Percentiles rank a stretch among this genome's conserved stretches.
Conservation (phyloP, 768 basidiomycete genomes). For the Hirschioporus abietinus region DNA sequence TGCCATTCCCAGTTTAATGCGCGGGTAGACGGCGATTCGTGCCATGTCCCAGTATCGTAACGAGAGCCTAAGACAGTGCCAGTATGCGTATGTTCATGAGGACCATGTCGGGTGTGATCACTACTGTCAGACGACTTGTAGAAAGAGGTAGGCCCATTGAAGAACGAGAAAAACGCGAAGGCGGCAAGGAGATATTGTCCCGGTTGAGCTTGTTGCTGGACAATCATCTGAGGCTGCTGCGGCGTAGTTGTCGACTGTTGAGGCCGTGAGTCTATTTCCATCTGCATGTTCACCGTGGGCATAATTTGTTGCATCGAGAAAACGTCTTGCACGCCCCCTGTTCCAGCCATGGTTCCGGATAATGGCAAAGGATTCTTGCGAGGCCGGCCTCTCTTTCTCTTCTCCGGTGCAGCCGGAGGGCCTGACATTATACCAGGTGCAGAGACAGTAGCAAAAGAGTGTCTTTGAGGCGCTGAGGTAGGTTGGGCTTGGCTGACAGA, state of each 20-base stretch:
- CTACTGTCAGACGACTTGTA: constrained; percentile 23
- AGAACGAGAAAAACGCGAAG: constrained; percentile 82
- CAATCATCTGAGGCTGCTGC: constrained; percentile 15
- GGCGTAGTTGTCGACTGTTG: constrained; percentile 12
- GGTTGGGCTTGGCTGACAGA: constrained; percentile 20
- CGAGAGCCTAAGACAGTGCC: constrained; percentile 44
- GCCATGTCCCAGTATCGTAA: neutral
- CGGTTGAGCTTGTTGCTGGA: constrained; percentile 11
- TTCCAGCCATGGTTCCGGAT: constrained; percentile 17
- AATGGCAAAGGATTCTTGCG: constrained; percentile 59
- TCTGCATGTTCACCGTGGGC: constrained; percentile 6
- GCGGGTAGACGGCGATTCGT: neutral
- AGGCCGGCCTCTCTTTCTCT: constrained; percentile 80
- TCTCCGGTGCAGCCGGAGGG: constrained; percentile 46
- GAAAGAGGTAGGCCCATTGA: constrained; percentile 62
- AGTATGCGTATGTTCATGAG: constrained; percentile 44
- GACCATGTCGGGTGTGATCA: constrained; percentile 12
- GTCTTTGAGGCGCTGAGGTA: neutral
- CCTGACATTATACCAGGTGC: constrained; percentile 23
- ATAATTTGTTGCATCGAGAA: neutral
- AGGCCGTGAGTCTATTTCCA: constrained; percentile 7
- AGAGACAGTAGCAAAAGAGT: constrained; percentile 9
- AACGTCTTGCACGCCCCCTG: constrained; percentile 2
- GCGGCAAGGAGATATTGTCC: constrained; percentile 73
- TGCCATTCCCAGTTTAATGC: constrained; percentile 37